Base-by-base conservation (phyloP, 495 filamentous ascomycete species). In the Podospora appendiculata region DNA sequence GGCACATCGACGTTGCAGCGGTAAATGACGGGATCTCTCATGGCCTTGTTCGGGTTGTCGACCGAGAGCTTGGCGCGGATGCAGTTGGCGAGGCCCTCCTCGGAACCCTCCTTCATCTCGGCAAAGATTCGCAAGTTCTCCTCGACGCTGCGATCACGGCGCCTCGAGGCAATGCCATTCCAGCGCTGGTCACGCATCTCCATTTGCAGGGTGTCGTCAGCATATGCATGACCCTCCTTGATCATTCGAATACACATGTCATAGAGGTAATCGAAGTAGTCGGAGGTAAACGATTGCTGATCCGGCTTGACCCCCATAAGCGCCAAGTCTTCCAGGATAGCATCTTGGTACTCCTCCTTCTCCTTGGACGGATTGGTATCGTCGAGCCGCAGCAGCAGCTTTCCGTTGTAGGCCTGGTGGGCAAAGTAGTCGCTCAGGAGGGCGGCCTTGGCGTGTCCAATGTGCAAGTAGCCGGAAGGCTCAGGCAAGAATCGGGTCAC, bases 311-410 rank as follows among this genome's bases (percentile, higher is more conserved):
- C 85, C 4, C 90, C 91, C 80, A 96, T 87, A 32, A 94, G 71
- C 2, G 80, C 82, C 32, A 93, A 77, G 65, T 96, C 91, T 70
- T 91, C 83, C 14, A 95, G 68, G 51, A 96, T 95, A 2, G 89
- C 78, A 70, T 94, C 86, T 58, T 95, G 81, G 71, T 86, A 96
- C 71, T 95, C 90, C 64, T 89, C 77, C 71, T 91, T 92, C 73
- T 96, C 91, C 59, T 96, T 95, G 38, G 83, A 80, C 11, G 91
- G 91, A 69, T 96, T 96, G 43, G 91, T 96, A 61, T 96, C 91
- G 58, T 96, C 91, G 55, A 95, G 89, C 45, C 90, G 84, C 45
- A 92, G 78, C 42, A 90, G 79, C 52, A 96, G 74, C 36, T 79
- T 90, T 50, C 91, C 91, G 41, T 86, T 81, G 69, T 94, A 95